Evolutionary conservation across 441 rosid species (phyloP).

Genomic region (Croton setiger): DNA sequence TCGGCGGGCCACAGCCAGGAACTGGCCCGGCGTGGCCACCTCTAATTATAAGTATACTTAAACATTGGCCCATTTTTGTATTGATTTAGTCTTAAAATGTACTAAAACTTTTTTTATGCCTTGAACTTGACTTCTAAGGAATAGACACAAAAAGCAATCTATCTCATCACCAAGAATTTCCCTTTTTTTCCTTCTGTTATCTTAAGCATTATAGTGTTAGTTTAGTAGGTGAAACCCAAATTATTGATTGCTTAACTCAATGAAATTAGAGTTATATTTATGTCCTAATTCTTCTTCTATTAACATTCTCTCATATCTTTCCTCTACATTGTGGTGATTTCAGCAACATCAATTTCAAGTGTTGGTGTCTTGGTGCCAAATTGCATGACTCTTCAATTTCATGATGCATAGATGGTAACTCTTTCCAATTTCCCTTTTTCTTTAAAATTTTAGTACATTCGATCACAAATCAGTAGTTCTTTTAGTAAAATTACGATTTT

Average conservation of each 20-base stretch:
- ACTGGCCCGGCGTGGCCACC: too few relatives aligned
- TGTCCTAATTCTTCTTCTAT: neutral
- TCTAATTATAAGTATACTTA: too few relatives aligned
- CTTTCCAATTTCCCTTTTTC: neutral
- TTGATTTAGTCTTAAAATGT: neutral
- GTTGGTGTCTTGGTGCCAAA: conserved; percentile 1
- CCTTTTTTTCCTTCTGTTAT: neutral
- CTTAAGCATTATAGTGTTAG: neutral
- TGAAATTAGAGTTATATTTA: neutral
- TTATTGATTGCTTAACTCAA: conserved; percentile 6
- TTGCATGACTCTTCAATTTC: neutral
- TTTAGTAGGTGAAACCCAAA: conserved; percentile 13
- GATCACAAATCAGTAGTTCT: too few relatives aligned
- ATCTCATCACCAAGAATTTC: neutral
- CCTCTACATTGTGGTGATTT: neutral
- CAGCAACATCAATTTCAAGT: neutral
- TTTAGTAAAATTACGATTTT: too few relatives aligned
- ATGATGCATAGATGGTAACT: neutral
- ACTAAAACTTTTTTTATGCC: neutral
- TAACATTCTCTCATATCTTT: too few relatives aligned
- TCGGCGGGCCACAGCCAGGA: too few relatives aligned
- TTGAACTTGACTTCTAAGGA: conserved; percentile 13
- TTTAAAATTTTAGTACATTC: too few relatives aligned
- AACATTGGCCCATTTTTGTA: neutral
- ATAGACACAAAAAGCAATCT: neutral